phyloP scores from a whole-genome alignment of 176 grass and related monocot genomes.

The Puya raimondii region DNA sequence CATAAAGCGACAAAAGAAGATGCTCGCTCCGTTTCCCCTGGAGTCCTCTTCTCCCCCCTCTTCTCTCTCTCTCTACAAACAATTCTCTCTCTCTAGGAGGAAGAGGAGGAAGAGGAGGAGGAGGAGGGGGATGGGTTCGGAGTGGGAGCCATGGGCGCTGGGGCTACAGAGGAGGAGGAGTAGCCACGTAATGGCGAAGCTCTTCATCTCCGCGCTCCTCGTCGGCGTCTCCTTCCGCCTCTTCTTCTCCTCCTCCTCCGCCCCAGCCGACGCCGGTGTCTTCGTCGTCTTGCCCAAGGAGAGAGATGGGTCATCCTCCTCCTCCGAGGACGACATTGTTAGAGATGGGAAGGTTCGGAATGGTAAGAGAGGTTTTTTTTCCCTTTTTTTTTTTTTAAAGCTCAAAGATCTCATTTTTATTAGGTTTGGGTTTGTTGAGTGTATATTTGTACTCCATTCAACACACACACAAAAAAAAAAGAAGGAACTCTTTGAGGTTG shows the following conservation, averaged over 20 bases:
- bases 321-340: background rate
- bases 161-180: conserved; percentile 18
- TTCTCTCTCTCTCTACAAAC: background rate
- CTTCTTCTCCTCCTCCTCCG: conserved; percentile 23
- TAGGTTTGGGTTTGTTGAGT: background rate
- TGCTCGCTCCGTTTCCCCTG: background rate
- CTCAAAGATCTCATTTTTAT: background rate
- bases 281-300: background rate
- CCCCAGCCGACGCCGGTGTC: conserved; percentile 1
- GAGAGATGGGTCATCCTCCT: background rate
- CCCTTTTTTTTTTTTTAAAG: background rate
- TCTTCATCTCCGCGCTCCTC: conserved; percentile 32
- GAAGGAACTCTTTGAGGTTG: too few species aligned
- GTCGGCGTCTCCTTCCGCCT: conserved; percentile 42
- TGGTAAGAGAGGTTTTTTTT: conserved; percentile 20
- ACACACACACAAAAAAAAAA: too few species aligned
- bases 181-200: conserved; percentile 31
- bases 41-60: background rate
- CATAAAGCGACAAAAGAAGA: background rate
- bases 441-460: background rate
- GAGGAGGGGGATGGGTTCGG: conserved; percentile 13
- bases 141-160: background rate
- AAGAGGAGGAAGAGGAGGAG: background rate
- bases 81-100: background rate
- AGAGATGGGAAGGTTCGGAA: background rate